Base-by-base conservation (phyloP, 169 alveolate genomes). In the Plasmodium cynomolgi region DNA sequence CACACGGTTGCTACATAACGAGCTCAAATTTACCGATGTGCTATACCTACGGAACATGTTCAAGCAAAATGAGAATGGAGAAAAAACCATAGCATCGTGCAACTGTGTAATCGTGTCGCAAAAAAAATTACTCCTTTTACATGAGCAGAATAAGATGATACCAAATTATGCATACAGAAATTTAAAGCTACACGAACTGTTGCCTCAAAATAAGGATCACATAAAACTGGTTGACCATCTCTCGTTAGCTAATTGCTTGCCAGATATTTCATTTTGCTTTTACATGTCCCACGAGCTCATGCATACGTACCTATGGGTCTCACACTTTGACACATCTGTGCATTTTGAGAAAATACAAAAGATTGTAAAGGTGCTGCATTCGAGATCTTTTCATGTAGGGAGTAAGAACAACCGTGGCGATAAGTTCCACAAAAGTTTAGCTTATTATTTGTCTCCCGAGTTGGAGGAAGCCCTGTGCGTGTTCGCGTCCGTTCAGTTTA, bases 391-490 rank as follows among this genome's bases (percentile, higher is more conserved):
- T 81, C 26, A 31, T 17, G 81, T 8, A 33, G 81, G 23, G 34
- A 8, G 34, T 13, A 33, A 33, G 23, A 33, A 41, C 17, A 47
- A 2, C 39, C 44, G 72, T 15, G 11, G 29, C 5, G 34, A 58
- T 50, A 58, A 71, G 8, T 62, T 33, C 33, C 92, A 84, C 72
- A 62, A 84, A 71, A 71, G 77, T 84, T 72, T 73, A 11, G 74
- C 84, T 71, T 84, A 71, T 34, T 71, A 71, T 84, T 31, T 84
- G 74, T 84, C 92, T 6, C 81, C 83, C 0, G 92, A 71, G 37
- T 68, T 84, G 77, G 84, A 84, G 77, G 92, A 84, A 31, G 92
- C 92, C n/a, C 41, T 84, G 33, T 84, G 92, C 50, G 74, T 71
- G 23, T 71, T 68, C 7, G 92, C 74, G 15, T 84, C 92, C 13